A percentile compares a stretch with the other conserved stretches of the same genome.
Evolutionary conservation across 2,329 filamentous ascomycete species (phyloP).

Genomic region (Penicillium griseofulvum): DNA sequence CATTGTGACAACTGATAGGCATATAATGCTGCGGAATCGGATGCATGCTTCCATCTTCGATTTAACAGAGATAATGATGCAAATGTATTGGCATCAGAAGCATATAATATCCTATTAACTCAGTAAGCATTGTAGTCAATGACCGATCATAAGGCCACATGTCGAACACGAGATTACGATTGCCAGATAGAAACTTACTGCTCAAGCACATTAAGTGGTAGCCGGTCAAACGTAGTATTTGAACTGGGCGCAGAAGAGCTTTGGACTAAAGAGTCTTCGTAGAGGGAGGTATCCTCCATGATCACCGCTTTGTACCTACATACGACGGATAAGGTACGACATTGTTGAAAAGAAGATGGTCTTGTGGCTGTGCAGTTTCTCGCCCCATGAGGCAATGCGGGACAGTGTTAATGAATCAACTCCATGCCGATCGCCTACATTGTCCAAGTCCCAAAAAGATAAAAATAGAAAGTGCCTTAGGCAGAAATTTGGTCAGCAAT

Average conservation of each 20-base stretch:
- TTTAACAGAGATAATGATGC: conserved; percentile 48
- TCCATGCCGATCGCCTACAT: conserved; percentile 6
- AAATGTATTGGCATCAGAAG: conserved; percentile 48
- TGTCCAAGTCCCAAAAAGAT: conserved; percentile 1
- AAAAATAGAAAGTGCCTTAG: conserved; percentile 8
- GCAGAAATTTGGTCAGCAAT: background rate
- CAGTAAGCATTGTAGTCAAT: conserved; percentile 20
- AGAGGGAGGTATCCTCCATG: conserved; percentile 22
- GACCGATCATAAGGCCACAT: background rate
- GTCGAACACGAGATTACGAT: background rate
- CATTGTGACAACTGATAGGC: conserved; percentile 47
- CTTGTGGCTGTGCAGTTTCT: conserved; percentile 20
- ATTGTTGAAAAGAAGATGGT: conserved; percentile 4
- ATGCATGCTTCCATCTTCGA: conserved; percentile 44
- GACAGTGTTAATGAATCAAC: conserved; percentile 5
- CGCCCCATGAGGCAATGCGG: conserved; percentile 8
- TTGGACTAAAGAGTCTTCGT: conserved; percentile 2
- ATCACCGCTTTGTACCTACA: conserved; percentile 19
- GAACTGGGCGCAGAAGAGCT: background rate
- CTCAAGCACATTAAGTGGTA: conserved; percentile 24
- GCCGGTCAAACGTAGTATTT: conserved; percentile 17
- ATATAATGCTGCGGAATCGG: conserved; percentile 46
- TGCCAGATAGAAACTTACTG: conserved; percentile 11
- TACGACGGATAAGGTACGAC: conserved; percentile 12
- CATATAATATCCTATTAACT: conserved; percentile 45